These are phyloP conservation scores for Vanrija sp. DNA, from an alignment of 1,284 basidiomycete genomes.

Conservation along the genomic window DNA sequence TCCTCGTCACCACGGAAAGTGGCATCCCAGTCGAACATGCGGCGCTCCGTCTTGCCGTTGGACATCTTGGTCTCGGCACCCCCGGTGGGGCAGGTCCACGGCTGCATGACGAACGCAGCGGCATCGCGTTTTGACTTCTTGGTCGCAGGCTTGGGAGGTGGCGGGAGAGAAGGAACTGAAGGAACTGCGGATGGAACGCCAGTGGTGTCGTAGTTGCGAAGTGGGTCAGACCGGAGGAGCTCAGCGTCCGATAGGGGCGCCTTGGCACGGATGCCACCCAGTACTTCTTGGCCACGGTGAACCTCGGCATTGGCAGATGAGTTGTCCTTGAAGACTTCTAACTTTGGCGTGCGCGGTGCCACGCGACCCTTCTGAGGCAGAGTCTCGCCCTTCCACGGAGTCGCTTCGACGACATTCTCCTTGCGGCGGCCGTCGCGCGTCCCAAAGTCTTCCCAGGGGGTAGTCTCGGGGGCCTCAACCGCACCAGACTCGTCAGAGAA, in stretches of 20 bases:
- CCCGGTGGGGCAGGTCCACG: conserved; percentile 44
- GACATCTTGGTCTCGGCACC: conserved; percentile 37
- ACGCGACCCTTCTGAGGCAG: conserved; percentile 41
- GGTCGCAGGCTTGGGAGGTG: conserved; percentile 27
- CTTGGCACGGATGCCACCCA: conserved; percentile 32
- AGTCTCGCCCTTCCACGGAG: conserved; percentile 53
- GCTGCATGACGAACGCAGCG: conserved; percentile 16
- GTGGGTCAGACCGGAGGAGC: conserved; percentile 56
- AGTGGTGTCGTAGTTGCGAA: conserved; percentile 52
- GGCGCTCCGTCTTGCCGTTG: conserved; percentile 42
- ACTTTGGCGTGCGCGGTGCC: conserved; percentile 50
- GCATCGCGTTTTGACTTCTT: conserved; percentile 11
- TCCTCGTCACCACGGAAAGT: conserved; percentile 47
- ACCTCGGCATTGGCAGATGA: conserved; percentile 28
- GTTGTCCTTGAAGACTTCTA: conserved; percentile 54
- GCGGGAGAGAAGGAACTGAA: conserved; percentile 24
- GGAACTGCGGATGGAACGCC: conserved; percentile 25
- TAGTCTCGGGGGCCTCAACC: conserved; percentile 17
- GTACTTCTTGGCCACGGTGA: conserved; percentile 31
- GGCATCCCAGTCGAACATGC: conserved; percentile 48
- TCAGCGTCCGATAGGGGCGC: conserved; percentile 49
- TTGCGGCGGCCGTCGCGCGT: conserved; percentile 52
- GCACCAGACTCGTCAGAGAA: conserved; percentile 42
- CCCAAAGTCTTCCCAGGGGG: conserved; percentile 53
- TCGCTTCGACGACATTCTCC: conserved; percentile 53